Evolutionary conservation across 352 stramenopile species (phyloP), one percentile per base, ranked within the genome.

Genomic region (Plasmopara viticola): DNA sequence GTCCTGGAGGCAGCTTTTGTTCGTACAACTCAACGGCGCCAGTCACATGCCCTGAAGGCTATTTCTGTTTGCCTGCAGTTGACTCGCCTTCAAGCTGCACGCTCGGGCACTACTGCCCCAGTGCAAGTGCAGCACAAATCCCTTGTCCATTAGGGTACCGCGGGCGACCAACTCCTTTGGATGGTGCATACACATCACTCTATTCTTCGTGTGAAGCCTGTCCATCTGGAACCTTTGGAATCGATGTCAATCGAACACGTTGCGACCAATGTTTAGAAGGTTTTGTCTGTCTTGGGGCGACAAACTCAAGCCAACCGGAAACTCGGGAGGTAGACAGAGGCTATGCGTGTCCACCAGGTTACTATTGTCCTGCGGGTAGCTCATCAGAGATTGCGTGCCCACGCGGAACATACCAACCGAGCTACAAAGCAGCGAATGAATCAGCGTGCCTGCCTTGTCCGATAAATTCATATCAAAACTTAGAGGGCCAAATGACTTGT

Each of bases 231-330:
- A 95, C 61, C 0, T 92, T 87, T 47, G 87, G 87, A 15, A 66
- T 83, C 9, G 87, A 96, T 38, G 66, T 78, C 5, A 80, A 90
- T 48, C 85, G 89, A 41, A 76, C 78, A 2, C 64, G 48, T 14
- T 96, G 90, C 44, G 68, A 74, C 0, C 41, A 58, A 5, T 95
- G 90, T 56, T 49, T 76, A 1, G 69, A 84, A 59, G 89, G 90
- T 2, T 96, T 83, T 56, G 82, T 96, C 6, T 97, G 87, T 60
- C 58, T 95, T 5, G 77, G 76, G 12, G 80, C 53, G 2, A 92
- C 84, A 0, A 80, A 64, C 5, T 81, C 83, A 0, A 81, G 63
- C 6, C 63, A 61, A 5, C 90, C 90, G 0, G 38, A 61, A 6
- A 78, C 71, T 18, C 64, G 64, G 37, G 63, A 72, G 7, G 31